Percentiles rank a stretch among this genome's conserved stretches.
These are phyloP conservation scores for Xylaria arbuscula DNA, from an alignment of 2,329 filamentous ascomycete species.

Conservation along the genomic window DNA sequence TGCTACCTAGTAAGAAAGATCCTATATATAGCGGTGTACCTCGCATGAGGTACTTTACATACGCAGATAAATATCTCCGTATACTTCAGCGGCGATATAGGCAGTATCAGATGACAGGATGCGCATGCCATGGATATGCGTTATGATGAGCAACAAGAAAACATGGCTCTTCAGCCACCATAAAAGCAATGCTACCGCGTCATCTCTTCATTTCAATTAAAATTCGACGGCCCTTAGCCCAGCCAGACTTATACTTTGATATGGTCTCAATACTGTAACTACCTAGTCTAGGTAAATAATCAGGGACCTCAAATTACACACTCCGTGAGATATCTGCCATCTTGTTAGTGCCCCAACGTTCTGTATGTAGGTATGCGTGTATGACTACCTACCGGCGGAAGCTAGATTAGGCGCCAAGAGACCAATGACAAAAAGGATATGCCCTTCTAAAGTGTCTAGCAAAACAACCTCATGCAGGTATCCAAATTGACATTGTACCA, in stretches of 20 bases:
- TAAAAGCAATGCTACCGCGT: background rate
- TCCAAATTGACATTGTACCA: conserved; percentile 11
- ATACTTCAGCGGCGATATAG: background rate
- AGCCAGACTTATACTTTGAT: too few species aligned
- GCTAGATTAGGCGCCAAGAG: background rate
- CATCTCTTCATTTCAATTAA: background rate
- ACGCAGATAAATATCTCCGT: background rate
- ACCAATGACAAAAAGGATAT: background rate
- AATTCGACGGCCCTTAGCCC: background rate
- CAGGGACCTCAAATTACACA: background rate
- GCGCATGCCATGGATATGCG: background rate
- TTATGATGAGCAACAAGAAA: background rate
- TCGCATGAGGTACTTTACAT: background rate
- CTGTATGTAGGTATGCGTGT: background rate
- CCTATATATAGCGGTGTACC: background rate
- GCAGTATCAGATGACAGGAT: background rate
- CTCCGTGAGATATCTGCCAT: background rate
- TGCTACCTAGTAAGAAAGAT: too few species aligned
- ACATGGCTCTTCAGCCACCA: background rate
- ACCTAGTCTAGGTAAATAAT: too few species aligned
- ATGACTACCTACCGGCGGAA: background rate
- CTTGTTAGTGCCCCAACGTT: background rate
- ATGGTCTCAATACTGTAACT: background rate
- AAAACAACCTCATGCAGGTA: background rate
- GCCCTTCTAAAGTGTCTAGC: background rate